Base-by-base conservation (phyloP, 139 green algal species). In the Chlamydomonas asymmetrica region DNA sequence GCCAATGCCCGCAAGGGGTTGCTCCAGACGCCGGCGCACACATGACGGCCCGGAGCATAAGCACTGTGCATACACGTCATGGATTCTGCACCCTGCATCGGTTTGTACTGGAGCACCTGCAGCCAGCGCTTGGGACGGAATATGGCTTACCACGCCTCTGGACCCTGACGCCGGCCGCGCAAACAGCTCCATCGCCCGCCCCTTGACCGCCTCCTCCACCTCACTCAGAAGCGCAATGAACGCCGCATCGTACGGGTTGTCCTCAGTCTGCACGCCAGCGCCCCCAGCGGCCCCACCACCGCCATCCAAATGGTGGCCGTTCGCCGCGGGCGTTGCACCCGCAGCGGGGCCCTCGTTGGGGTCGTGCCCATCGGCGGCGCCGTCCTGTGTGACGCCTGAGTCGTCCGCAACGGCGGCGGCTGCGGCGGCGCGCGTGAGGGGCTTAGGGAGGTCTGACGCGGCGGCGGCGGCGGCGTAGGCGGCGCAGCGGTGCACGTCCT, bases 371-470 rank as follows among this genome's bases (percentile, higher is more conserved):
- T 23, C 29, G 25, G 29, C 54, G 48, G 37, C 76, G 23, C 41
- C 50, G 38, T 35, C 71, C 27, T 65, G 63, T 40, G 25, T 56
- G 37, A 37, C 38, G 29, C 38, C 39, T 22, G 48, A 74, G 10
- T 71, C 78, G 7, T n/a, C 67, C 29, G 70, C 68, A 31, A 63
- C 72, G 16, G 75, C 82, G 8, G 73, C 82, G n/a, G 83, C 67
- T 25, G 75, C 83, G 3, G 75, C 78, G 10, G 70, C 77, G n/a
- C 89, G 76, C 16, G 87, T 90, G 37, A 91, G 62, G 8, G 83
- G 74, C 39, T 79, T 76, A 0, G 82, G 80, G 18, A 77, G 50
- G 7, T 73, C 41, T 0, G 75, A 74, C 2, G 45, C 63, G 10
- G 75, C 54, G 10, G 49, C 52, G 2, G 72, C 79, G 13, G 50